Evolutionary conservation across 2,329 filamentous ascomycete species (phyloP).

Genomic region (Fusarium coicis): DNA sequence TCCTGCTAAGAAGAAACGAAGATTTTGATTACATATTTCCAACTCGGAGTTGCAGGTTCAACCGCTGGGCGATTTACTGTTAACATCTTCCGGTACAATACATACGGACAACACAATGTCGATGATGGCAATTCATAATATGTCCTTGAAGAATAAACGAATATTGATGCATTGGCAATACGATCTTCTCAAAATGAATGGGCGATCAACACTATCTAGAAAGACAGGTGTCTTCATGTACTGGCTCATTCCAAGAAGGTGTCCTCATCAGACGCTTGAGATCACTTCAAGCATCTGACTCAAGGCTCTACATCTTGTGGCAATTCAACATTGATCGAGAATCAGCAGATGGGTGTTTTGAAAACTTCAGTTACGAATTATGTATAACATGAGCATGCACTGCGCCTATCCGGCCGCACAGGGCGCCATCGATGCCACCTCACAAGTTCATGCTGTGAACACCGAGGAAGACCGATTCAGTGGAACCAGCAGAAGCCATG

Average conservation of each 20-base stretch:
- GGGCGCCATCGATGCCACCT: background rate
- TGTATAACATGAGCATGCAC: background rate
- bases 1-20: constrained; percentile 66
- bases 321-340: background rate
- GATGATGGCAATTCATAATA: background rate
- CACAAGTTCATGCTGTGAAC: constrained; percentile 25
- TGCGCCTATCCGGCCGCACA: background rate
- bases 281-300: background rate
- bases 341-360: background rate
- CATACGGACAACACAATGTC: background rate
- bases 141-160: background rate
- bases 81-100: background rate
- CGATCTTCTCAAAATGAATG: background rate
- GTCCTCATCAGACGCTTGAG: background rate
- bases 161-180: background rate
- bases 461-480: constrained; percentile 11
- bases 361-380: background rate
- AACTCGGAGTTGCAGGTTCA: background rate
- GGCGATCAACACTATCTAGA: background rate
- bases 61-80: too few species aligned
- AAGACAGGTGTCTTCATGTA: background rate
- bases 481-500: constrained; percentile 3
- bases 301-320: background rate
- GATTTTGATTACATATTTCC: constrained; percentile 53
- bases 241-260: background rate